Evolutionary conservation across 257 asterid genomes (phyloP), one percentile per base, ranked within the genome.

Genomic region (Buddleja alternifolia): DNA sequence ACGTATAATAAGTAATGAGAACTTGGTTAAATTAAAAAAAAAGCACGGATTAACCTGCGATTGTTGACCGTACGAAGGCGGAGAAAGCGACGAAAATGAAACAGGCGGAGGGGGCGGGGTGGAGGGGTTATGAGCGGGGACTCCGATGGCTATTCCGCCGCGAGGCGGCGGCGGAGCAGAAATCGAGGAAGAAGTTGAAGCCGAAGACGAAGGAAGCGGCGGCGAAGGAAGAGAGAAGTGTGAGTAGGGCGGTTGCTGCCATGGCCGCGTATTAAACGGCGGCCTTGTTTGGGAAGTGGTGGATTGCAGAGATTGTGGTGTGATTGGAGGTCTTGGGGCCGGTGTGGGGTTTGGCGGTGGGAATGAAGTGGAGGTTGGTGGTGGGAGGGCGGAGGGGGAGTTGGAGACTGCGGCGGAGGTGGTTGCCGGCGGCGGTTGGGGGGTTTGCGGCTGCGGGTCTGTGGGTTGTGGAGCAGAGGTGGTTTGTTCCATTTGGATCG

Each of bases 61-160:
- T 75, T 85, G 93, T 69, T 79, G 96, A 7, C 79, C 86, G 70
- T 65, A 86, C 48, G 93, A 67, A 23, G 91, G 84, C 4, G 92
- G 76, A 23, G 85, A 48, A 52, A 83, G 82, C 2, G 97, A 84
- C 3, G 93, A 78, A 70, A 90, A 90, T 0, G 95, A 80, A 9
- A 86, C 55, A 2, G 88, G 80, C 37, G 85, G 82, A n/a, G 90
- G 74, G 37, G 85, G 47, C 21, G 87, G 78, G 14, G 88, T 19
- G 63, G 82, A 72, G 11, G 92, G 79, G 60, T 68, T 87, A 67
- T 80, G 90, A 12, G 97, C 93, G 14, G 96, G 98, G 70, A 92
- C 88, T 45, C 98, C 95, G 50, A 89, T 80, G 16, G 94, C 95
- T 79, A 92, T 78, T 66, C 92, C 92, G 24, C 89, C 93, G 55